These are phyloP conservation scores for Verticillium alfalfae DNA, from an alignment of 2,329 filamentous ascomycete species.

Conservation along the genomic window DNA sequence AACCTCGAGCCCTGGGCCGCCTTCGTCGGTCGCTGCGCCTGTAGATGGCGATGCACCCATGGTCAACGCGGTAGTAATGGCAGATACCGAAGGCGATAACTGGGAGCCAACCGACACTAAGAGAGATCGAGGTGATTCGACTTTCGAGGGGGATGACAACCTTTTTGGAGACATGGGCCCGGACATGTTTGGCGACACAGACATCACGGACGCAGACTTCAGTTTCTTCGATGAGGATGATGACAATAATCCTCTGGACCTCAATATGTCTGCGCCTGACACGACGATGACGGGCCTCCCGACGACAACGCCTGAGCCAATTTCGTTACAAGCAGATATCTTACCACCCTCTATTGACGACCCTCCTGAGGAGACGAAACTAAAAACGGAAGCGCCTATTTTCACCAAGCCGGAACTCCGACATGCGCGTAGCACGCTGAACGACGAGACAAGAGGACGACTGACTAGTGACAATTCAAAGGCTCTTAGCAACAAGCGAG, in stretches of 20 bases:
- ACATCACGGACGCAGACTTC: slow-evolving; percentile 78
- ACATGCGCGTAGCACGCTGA: slow-evolving; percentile 50
- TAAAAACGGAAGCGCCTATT: slow-evolving; percentile 16
- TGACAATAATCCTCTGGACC: slow-evolving; percentile 30
- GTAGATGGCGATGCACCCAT: slow-evolving; percentile 29
- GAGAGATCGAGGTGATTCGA: slow-evolving; percentile 34
- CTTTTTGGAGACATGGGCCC: slow-evolving; percentile 65
- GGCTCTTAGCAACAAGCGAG: slow-evolving; percentile 34
- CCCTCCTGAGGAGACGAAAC: slow-evolving; percentile 8
- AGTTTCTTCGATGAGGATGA: slow-evolving; percentile 71
- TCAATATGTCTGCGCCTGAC: slow-evolving; percentile 22
- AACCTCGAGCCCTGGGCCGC: slow-evolving; percentile 50
- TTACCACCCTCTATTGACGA: background rate
- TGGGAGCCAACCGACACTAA: slow-evolving; percentile 39
- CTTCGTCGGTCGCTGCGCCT: slow-evolving; percentile 16
- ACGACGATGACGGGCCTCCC: slow-evolving; percentile 13
- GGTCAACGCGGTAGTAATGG: background rate
- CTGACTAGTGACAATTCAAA: slow-evolving; percentile 10
- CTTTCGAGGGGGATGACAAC: slow-evolving; percentile 40
- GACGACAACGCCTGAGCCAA: background rate
- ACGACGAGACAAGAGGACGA: slow-evolving; percentile 29
- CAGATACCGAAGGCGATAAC: slow-evolving; percentile 14
- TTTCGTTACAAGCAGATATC: background rate
- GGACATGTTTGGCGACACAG: slow-evolving; percentile 66
- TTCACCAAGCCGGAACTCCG: slow-evolving; percentile 57